Conservation (phyloP, 2,329 filamentous ascomycete genomes). For the Ophiosphaerella narmari region DNA sequence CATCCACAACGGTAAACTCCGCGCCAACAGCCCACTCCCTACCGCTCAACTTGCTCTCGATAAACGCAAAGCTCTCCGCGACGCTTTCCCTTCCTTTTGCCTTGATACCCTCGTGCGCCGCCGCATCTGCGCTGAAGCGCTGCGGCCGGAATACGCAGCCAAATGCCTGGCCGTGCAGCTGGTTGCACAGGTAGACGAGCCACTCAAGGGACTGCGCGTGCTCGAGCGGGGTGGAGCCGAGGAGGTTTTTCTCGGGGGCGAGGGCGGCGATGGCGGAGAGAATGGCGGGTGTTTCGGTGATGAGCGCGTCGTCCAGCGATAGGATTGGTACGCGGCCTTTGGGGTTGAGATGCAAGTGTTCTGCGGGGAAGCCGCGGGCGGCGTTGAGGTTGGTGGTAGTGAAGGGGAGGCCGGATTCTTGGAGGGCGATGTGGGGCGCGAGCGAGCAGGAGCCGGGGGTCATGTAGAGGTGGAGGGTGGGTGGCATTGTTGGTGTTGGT, state of each 20-base stretch:
- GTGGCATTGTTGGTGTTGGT: conserved; percentile 9
- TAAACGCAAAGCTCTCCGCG: conserved; percentile 9
- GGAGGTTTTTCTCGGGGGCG: conserved; percentile 15
- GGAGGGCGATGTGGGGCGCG: conserved; percentile 24
- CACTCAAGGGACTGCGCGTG: conserved; percentile 24
- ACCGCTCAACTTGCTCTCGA: conserved; percentile 20
- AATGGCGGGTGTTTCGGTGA: conserved; percentile 29
- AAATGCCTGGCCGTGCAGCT: conserved; percentile 23
- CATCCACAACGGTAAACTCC: conserved; percentile 21
- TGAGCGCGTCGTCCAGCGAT: conserved; percentile 17
- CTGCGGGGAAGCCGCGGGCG: conserved; percentile 11
- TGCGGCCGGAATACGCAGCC: conserved; percentile 20
- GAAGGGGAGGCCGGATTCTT: conserved; percentile 15
- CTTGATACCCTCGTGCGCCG: conserved; percentile 8
- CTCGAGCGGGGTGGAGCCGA: conserved; percentile 18
- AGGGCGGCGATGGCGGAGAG: conserved; percentile 19
- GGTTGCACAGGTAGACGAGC: conserved; percentile 22
- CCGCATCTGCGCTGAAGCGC: conserved; percentile 13
- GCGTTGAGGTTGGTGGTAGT: conserved; percentile 10
- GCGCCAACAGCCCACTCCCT: conserved; percentile 20
- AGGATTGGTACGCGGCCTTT: conserved; percentile 29
- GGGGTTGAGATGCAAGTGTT: conserved; percentile 20
- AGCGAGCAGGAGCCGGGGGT: conserved; percentile 20
- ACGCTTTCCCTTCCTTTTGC: conserved; percentile 7
- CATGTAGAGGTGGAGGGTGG: conserved; percentile 23